Conservation (phyloP, 805 yeast genomes). For the Candida wancherniae region DNA sequence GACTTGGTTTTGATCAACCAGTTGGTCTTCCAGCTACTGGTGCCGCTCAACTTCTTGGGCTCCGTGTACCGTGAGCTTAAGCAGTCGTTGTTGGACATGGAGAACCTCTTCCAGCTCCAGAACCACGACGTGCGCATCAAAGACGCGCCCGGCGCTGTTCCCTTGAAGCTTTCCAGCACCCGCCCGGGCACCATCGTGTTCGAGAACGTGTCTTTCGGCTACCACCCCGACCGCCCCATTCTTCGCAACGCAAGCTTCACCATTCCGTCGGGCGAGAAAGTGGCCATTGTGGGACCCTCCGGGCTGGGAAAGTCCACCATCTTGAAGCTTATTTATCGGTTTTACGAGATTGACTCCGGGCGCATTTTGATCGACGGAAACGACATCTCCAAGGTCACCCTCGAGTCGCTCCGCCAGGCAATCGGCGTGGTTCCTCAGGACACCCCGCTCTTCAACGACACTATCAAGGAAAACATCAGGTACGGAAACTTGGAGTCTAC, state of each 20-base stretch:
- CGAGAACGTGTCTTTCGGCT: slow-evolving; percentile 90
- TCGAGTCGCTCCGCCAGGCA: slow-evolving; percentile 66
- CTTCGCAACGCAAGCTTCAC: slow-evolving; percentile 73
- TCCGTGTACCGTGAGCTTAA: slow-evolving; percentile 93
- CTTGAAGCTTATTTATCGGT: slow-evolving; percentile 76
- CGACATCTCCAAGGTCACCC: slow-evolving; percentile 68
- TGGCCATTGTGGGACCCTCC: slow-evolving; percentile 94
- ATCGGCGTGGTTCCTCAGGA: slow-evolving; percentile 98
- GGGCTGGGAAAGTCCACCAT: slow-evolving; percentile 96
- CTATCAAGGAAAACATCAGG: slow-evolving; percentile 80
- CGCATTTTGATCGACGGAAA: slow-evolving; percentile 83
- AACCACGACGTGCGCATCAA: slow-evolving; percentile 63
- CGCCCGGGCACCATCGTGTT: slow-evolving; percentile 74
- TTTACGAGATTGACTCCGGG: slow-evolving; percentile 79
- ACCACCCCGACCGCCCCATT: slow-evolving; percentile 84
- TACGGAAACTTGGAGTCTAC: slow-evolving; percentile 76
- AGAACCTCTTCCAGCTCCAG: slow-evolving; percentile 82
- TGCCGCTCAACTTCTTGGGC: slow-evolving; percentile 91
- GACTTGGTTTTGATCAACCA: slow-evolving; percentile 93
- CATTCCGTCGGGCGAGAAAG: slow-evolving; percentile 86
- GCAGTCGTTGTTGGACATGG: slow-evolving; percentile 94
- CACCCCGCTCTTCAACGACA: slow-evolving; percentile 90
- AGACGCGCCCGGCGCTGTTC: slow-evolving; percentile 60
- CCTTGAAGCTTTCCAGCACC: slow-evolving; percentile 42
- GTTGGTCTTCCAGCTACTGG: slow-evolving; percentile 90